These are phyloP conservation scores for Penicillium brevicompactum DNA, from an alignment of 2,329 filamentous ascomycete genomes.

Conservation along the genomic window DNA sequence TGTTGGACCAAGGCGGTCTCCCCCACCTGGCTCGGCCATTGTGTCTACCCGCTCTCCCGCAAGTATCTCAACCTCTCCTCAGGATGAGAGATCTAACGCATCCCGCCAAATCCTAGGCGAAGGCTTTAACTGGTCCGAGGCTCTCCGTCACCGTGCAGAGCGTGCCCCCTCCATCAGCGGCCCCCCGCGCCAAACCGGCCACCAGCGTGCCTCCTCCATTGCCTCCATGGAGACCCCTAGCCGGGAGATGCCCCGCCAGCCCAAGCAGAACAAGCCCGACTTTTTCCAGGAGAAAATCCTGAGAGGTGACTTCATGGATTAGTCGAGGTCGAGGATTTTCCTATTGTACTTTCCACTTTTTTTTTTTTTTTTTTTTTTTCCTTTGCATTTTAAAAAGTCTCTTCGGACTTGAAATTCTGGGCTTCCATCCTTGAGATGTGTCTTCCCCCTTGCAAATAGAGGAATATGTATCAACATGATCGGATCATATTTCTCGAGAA, in stretches of 20 bases:
- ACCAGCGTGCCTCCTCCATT: constrained; percentile 44
- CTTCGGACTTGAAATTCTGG: not conserved
- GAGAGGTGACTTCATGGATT: constrained; percentile 98
- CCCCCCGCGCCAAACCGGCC: constrained; percentile 49
- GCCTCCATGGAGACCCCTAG: constrained; percentile 60
- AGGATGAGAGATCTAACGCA: constrained; percentile 45
- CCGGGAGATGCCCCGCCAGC: constrained; percentile 48
- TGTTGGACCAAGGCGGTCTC: constrained; percentile 27
- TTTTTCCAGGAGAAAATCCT: constrained; percentile 95
- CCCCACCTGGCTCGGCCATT: constrained; percentile 25
- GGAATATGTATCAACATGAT: constrained; percentile 6
- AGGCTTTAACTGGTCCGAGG: constrained; percentile 96
- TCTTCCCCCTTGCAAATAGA: not conserved
- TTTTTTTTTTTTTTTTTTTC: not conserved
- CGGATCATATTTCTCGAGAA: not conserved
- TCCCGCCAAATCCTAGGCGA: constrained; percentile 67
- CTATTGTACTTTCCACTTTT: not conserved
- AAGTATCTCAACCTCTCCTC: constrained; percentile 40
- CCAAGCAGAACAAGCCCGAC: constrained; percentile 73
- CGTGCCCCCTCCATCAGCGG: constrained; percentile 60
- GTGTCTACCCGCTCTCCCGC: constrained; percentile 31
- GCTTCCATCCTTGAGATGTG: not conserved
- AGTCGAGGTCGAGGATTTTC: constrained; percentile 21
- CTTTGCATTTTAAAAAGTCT: not conserved
- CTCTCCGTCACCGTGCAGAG: constrained; percentile 88